phyloP scores from a whole-genome alignment of 768 basidiomycete genomes.

The Terana coerulea region DNA sequence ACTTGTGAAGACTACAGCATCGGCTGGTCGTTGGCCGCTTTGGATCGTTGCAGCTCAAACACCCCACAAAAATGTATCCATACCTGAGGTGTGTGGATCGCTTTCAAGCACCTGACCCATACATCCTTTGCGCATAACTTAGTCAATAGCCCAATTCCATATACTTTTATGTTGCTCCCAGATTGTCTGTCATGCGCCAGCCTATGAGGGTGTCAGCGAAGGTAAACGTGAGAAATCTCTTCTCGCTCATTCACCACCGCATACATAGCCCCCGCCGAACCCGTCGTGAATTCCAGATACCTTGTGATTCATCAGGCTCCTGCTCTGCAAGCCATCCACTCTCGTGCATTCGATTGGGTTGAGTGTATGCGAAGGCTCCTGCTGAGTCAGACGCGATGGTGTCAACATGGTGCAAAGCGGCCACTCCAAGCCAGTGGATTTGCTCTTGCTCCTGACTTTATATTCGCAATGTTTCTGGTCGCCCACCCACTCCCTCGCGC shows the following conservation, averaged over 20 bases:
- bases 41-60: no score
- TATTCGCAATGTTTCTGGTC: constrained; percentile 4
- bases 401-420: constrained; percentile 12
- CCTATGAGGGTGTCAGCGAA: background rate
- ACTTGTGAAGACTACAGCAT: no score
- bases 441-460: constrained; percentile 1
- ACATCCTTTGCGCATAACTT: no score
- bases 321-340: background rate
- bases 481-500: background rate
- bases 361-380: background rate
- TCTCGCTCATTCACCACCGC: background rate
- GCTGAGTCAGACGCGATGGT: constrained; percentile 15
- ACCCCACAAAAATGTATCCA: no score
- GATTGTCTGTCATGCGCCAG: background rate
- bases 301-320: background rate
- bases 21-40: no score
- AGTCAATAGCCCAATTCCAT: no score
- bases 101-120: no score
- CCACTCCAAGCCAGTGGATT: constrained; percentile 3
- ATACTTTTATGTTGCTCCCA: background rate
- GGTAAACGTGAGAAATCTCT: constrained; percentile 3
- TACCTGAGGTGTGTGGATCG: no score
- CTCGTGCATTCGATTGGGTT: constrained; percentile 3
- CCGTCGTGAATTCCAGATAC: constrained; percentile 7
- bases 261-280: background rate